Evolutionary conservation across 139 green algal genomes (phyloP), one percentile per base, ranked within the genome.

Genomic region (Zygnema circumcarinatum): DNA sequence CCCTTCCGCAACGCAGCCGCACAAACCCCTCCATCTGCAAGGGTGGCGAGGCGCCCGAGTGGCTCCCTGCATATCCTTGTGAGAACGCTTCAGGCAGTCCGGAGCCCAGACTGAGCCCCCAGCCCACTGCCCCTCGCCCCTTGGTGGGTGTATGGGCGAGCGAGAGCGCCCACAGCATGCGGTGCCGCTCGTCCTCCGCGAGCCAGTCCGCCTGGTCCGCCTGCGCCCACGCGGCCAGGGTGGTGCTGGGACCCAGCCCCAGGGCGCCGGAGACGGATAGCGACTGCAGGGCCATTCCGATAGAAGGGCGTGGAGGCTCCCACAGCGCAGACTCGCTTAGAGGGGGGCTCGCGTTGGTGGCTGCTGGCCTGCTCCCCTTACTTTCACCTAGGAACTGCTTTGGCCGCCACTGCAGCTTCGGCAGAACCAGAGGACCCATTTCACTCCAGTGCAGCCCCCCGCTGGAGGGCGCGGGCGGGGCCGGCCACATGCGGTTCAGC

Each of bases 11-110:
- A 7, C 33, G 31, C 29, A 88, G n/a, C 3, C 67, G 29, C 29
- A 88, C 16, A 68, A 88, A 88, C 67, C 25, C 82, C 74, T 88
- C 82, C 82, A 87, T 40, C 82, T 88, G 82, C 72, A 88, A 38
- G 32, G 53, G 81, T 38, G 32, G 35, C 16, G 47, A 62, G 47
- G 7, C 47, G 7, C 16, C 47, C 7, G 7, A 62, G 47, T 16
- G 16, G 16, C 16, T 62, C 47, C 16, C 47, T 7, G 7, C 47
- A 16, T 62, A 62, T 16, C 7, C 7, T 62, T 62, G 47, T 1
- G 31, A 84, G 39, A 73, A 84, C 76, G 38, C 76, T 56, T 84
- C 76, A 40, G 39, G 76, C 38, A 74, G 76, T 33, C 47, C 39
- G 21, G 35, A 38, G 0, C 76, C 76, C 35, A 84, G n/a, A 52